phyloP scores from a whole-genome alignment of 192 early-diverging fungal species.

The Coemansia sp. region DNA sequence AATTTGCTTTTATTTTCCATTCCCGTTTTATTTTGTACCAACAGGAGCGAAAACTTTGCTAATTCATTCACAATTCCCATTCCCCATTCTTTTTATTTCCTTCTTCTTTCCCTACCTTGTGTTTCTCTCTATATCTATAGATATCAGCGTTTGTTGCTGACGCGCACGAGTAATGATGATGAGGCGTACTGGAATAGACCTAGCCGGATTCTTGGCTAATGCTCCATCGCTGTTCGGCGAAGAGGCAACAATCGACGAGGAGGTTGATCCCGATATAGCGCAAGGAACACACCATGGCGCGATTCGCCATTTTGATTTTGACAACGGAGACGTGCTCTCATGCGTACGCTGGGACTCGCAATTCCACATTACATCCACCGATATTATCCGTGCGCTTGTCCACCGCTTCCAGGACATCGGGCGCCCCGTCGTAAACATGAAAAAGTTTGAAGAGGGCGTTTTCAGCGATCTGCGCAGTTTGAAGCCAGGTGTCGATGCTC shows the following conservation, averaged over 20 bases:
- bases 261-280: constrained; percentile 47
- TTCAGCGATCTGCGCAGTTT: constrained; percentile 94
- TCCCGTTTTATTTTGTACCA: background rate
- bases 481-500: constrained; percentile 92
- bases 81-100: background rate
- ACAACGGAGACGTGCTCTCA: constrained; percentile 85
- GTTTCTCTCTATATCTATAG: background rate
- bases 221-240: constrained; percentile 54
- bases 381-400: constrained; percentile 87
- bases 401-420: constrained; percentile 91
- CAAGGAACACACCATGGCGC: constrained; percentile 35
- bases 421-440: constrained; percentile 81
- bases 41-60: background rate
- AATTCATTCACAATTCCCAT: no score
- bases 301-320: constrained; percentile 58
- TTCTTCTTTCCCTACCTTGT: background rate
- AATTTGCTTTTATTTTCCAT: background rate
- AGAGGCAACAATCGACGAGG: constrained; percentile 44
- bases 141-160: constrained; percentile 30
- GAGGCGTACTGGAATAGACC: constrained; percentile 35
- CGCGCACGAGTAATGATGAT: constrained; percentile 31
- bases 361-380: constrained; percentile 95
- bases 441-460: constrained; percentile 99
- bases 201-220: constrained; percentile 51
- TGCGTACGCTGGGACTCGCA: constrained; percentile 93